These are phyloP conservation scores for Berkeleyomyces basicola DNA, from an alignment of 2,329 filamentous ascomycete species.

Conservation along the genomic window DNA sequence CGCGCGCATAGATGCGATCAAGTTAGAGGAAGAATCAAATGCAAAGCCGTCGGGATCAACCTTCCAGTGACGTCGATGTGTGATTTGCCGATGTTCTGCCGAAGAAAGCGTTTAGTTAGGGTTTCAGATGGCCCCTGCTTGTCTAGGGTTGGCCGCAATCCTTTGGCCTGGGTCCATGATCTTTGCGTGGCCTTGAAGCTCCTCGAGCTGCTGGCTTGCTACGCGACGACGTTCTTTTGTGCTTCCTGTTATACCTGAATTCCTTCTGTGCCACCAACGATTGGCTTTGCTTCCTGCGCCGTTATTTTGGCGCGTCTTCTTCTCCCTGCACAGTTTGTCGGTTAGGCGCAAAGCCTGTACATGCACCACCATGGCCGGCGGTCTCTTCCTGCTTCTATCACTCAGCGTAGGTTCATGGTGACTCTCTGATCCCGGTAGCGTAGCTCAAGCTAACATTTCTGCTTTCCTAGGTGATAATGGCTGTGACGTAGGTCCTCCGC, in stretches of 20 bases:
- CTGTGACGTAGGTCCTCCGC: conserved; percentile 33
- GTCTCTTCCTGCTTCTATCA: conserved; percentile 25
- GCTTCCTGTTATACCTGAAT: not conserved
- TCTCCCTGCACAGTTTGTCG: not conserved
- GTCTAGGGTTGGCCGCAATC: too few species aligned
- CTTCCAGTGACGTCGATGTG: conserved; percentile 1
- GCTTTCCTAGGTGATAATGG: conserved; percentile 35
- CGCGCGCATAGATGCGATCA: not conserved
- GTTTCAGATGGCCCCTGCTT: not conserved
- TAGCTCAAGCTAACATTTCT: conserved; percentile 2
- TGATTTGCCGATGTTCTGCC: not conserved
- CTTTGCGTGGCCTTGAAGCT: not conserved
- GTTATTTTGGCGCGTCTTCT: not conserved
- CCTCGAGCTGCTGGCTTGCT: not conserved
- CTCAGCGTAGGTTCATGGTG: conserved; percentile 24
- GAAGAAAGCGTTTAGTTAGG: not conserved
- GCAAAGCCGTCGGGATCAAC: not conserved
- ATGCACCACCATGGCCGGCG: conserved; percentile 21
- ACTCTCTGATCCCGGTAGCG: not conserved
- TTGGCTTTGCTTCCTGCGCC: not conserved
- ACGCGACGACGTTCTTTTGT: not conserved
- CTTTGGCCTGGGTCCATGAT: too few species aligned
- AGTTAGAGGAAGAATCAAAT: not conserved
- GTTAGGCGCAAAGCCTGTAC: not conserved
- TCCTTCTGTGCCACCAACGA: not conserved